phyloP scores from a whole-genome alignment of 1,284 basidiomycete genomes.

The Austroboletus niveus region DNA sequence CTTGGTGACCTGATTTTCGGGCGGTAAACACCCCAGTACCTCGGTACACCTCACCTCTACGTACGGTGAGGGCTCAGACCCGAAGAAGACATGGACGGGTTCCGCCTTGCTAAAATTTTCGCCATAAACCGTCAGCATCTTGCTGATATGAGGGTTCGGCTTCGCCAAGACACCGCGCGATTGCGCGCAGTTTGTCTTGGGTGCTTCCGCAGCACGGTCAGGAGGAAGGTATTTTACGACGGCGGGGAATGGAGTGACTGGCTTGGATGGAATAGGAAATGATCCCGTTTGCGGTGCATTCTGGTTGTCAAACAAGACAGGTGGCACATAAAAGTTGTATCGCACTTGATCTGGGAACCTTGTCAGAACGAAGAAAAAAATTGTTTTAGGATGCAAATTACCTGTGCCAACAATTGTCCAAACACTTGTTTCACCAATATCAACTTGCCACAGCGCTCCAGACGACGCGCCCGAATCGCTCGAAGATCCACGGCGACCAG shows the following conservation, averaged over 20 bases:
- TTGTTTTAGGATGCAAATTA: conserved; percentile 34
- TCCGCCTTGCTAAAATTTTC: conserved; percentile 85
- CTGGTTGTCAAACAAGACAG: conserved; percentile 75
- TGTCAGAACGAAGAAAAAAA: conserved; percentile 8
- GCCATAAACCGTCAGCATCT: conserved; percentile 85
- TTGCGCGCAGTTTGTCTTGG: conserved; percentile 61
- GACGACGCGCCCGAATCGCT: conserved; percentile 68
- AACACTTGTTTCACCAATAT: conserved; percentile 86
- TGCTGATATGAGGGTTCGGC: conserved; percentile 66
- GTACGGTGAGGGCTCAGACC: conserved; percentile 81
- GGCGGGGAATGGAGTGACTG: conserved; percentile 83
- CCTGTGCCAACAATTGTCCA: conserved; percentile 93
- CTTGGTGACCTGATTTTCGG: conserved; percentile 59
- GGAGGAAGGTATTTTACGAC: conserved; percentile 85
- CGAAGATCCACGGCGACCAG: conserved; percentile 58
- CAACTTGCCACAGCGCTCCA: conserved; percentile 82
- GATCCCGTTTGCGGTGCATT: conserved; percentile 61
- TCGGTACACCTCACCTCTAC: conserved; percentile 89
- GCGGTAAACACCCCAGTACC: conserved; percentile 78
- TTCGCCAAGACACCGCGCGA: conserved; percentile 68
- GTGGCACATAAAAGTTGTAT: conserved; percentile 93
- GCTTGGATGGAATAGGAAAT: conserved; percentile 75
- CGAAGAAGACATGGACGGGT: conserved; percentile 83
- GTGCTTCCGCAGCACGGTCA: conserved; percentile 72
- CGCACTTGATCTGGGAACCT: conserved; percentile 68